These are phyloP conservation scores for Ascochyta pisi DNA, from an alignment of 2,329 filamentous ascomycete genomes.

Conservation along the genomic window DNA sequence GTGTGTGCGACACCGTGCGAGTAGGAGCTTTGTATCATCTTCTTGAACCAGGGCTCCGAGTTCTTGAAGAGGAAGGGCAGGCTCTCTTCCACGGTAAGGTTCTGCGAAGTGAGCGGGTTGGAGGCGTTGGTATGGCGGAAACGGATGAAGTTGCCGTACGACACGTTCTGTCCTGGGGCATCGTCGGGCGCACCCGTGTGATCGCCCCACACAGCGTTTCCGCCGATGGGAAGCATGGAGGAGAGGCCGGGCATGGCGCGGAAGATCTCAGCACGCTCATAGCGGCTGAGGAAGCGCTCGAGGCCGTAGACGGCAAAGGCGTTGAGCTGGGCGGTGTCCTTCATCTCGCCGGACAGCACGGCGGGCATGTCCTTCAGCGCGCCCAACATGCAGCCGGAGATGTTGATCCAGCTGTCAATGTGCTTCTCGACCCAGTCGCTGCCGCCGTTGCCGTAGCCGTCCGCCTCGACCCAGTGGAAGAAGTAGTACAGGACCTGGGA, in stretches of 20 bases:
- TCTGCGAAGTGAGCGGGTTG: slow-evolving; percentile 60
- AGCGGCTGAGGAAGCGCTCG: slow-evolving; percentile 90
- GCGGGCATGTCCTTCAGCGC: slow-evolving; percentile 90
- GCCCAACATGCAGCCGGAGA: slow-evolving; percentile 96
- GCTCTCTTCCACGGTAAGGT: slow-evolving; percentile 81
- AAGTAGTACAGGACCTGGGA: slow-evolving; percentile 91
- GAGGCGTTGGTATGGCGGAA: slow-evolving; percentile 71
- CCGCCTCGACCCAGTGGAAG: slow-evolving; percentile 80
- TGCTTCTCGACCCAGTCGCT: slow-evolving; percentile 88
- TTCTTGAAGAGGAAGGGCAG: slow-evolving; percentile 79
- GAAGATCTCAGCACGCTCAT: slow-evolving; percentile 92
- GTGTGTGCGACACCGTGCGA: slow-evolving; percentile 89
- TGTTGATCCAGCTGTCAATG: slow-evolving; percentile 96
- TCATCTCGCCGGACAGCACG: slow-evolving; percentile 95
- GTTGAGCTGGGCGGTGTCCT: slow-evolving; percentile 95
- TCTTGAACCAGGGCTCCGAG: slow-evolving; percentile 83
- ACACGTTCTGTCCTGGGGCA: slow-evolving; percentile 71
- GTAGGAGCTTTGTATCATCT: slow-evolving; percentile 76
- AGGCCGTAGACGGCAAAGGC: slow-evolving; percentile 95
- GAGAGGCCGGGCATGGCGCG: slow-evolving; percentile 96
- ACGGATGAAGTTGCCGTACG: slow-evolving; percentile 82
- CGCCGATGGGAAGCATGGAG: slow-evolving; percentile 94
- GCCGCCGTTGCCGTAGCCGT: slow-evolving; percentile 80
- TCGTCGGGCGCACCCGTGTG: slow-evolving; percentile 88
- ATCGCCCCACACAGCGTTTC: slow-evolving; percentile 94